These are phyloP conservation scores for Suhomyces vadensis DNA, from an alignment of 805 yeast species.

Conservation along the genomic window DNA sequence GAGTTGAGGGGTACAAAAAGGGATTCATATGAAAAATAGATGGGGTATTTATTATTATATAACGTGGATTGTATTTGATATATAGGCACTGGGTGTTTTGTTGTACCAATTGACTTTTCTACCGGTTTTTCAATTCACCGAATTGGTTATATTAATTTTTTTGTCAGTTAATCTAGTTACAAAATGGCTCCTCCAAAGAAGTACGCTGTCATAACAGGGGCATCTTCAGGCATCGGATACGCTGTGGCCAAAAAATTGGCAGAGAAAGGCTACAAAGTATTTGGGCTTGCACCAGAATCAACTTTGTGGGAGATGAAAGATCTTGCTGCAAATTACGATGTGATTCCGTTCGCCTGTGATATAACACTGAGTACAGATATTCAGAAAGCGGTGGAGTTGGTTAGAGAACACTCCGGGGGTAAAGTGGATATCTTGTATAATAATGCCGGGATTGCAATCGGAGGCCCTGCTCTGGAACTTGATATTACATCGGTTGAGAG, in stretches of 20 bases:
- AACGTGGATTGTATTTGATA: too few relatives aligned
- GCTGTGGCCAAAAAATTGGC: constrained; percentile 23
- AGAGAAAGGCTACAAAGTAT: constrained; percentile 21
- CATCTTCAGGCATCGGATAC: constrained; percentile 27
- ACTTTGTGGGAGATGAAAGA: constrained; percentile 16
- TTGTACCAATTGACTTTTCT: too few relatives aligned
- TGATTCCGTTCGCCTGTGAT: constrained; percentile 34
- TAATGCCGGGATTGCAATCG: constrained; percentile 40
- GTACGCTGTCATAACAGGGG: constrained; percentile 26
- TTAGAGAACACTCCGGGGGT: constrained; percentile 31
- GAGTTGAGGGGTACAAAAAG: too few relatives aligned
- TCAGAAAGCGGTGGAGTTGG: constrained; percentile 19
- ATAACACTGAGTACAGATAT: constrained; percentile 35
- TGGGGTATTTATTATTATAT: too few relatives aligned
- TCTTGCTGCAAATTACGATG: constrained; percentile 20
- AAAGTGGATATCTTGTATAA: constrained; percentile 39
- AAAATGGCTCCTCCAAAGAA: constrained; percentile 4
- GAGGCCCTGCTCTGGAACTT: constrained; percentile 35
- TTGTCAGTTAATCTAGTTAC: too few relatives aligned
- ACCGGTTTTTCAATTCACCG: too few relatives aligned
- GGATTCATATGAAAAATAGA: too few relatives aligned
- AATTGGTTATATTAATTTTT: too few relatives aligned
- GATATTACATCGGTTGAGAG: constrained; percentile 23
- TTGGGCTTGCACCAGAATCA: constrained; percentile 19
- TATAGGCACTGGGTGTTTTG: too few relatives aligned